Evolutionary conservation across 139 green algal species (phyloP).

Genomic region (Pseudopediastrum boryanum): DNA sequence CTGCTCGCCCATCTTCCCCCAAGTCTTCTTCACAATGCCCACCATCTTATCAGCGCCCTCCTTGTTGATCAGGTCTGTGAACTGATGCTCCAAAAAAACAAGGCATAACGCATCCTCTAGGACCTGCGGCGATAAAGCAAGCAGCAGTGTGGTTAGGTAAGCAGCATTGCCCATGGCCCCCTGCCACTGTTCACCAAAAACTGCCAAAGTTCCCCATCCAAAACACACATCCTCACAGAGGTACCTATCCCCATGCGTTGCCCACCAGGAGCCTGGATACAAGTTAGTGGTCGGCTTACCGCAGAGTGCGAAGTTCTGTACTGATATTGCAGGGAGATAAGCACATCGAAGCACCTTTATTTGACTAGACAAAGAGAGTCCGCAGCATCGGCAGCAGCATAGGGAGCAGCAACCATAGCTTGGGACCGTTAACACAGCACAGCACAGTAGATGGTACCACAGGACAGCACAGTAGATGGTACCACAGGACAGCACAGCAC

Average conservation of each 20-base stretch:
- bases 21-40: constrained; percentile 60
- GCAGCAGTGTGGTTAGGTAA: background rate
- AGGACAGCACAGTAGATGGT: too few relatives aligned
- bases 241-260: background rate
- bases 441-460: too few relatives aligned
- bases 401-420: too few relatives aligned
- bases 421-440: too few relatives aligned
- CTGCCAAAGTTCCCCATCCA: background rate
- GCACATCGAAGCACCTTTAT: too few relatives aligned
- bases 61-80: constrained; percentile 51
- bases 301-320: background rate
- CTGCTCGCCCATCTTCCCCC: constrained; percentile 46
- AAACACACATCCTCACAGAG: background rate
- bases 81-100: constrained; percentile 66
- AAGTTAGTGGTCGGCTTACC: background rate
- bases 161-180: too few relatives aligned
- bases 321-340: too few relatives aligned
- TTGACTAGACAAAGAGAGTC: too few relatives aligned
- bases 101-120: constrained; percentile 63
- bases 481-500: too few relatives aligned
- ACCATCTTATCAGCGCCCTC: constrained; percentile 55
- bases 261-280: background rate
- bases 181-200: background rate
- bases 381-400: too few relatives aligned
- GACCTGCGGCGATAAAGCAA: constrained; percentile 31